A percentile compares a stretch with the other conserved stretches of the same genome.
phyloP scores from a whole-genome alignment of 805 yeast species.

The Kuraishia piskuri region DNA sequence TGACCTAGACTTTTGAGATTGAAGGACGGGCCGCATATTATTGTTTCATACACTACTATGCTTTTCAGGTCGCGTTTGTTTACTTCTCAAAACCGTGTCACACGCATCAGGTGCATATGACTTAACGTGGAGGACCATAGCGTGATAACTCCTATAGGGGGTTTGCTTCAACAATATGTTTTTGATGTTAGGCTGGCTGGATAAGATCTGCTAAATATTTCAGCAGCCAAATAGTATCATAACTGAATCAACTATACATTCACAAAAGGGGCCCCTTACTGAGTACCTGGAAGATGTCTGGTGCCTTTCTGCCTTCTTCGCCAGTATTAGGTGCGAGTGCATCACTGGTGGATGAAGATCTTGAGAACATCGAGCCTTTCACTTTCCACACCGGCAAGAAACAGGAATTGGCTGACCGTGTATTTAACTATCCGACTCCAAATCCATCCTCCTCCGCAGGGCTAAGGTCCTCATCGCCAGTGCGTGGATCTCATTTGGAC shows the following conservation, averaged over 20 bases:
- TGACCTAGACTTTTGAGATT: neutral
- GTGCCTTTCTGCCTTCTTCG: slow-evolving; percentile 40
- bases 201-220: no score
- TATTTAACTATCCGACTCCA: slow-evolving; percentile 56
- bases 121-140: neutral
- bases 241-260: neutral
- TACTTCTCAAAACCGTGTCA: slow-evolving; percentile 1
- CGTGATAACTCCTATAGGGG: neutral
- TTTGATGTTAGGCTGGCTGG: no score
- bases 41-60: neutral
- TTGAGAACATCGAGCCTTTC: neutral
- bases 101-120: neutral
- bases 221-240: no score
- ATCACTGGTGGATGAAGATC: neutral
- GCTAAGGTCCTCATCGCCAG: slow-evolving; percentile 2
- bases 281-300: neutral
- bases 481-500: neutral
- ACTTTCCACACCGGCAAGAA: neutral
- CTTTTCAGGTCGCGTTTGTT: neutral
- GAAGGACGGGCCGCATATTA: neutral
- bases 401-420: neutral
- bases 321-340: slow-evolving; percentile 26
- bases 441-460: slow-evolving; percentile 57
- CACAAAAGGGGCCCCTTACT: neutral
- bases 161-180: neutral